phyloP scores from a whole-genome alignment of 129 eudicot genomes.

The Chrysanthemum makinoi region DNA sequence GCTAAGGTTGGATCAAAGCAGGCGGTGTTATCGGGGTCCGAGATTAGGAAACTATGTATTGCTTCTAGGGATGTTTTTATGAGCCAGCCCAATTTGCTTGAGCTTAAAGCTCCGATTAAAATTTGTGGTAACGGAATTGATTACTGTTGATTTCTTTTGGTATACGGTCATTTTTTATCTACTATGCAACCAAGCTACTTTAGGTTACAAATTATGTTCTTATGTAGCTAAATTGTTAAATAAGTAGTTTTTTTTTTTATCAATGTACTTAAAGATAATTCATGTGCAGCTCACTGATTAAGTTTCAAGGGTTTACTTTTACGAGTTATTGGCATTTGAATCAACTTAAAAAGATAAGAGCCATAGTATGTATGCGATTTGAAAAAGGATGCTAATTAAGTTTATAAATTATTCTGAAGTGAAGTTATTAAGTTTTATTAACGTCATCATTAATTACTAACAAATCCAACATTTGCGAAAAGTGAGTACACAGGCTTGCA shows the following conservation, averaged over 20 bases:
- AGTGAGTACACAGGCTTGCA: not conserved
- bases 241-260: not conserved
- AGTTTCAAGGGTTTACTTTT: not conserved
- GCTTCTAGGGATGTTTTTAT: slow-evolving; percentile 46
- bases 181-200: too few relatives aligned
- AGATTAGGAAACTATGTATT: slow-evolving; percentile 46
- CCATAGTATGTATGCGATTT: not conserved
- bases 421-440: not conserved
- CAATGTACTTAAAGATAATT: not conserved
- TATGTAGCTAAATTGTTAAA: not conserved
- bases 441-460: too few relatives aligned
- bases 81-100: slow-evolving; percentile 58
- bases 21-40: slow-evolving; percentile 40
- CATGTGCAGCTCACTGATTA: not conserved
- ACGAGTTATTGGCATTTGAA: too few relatives aligned
- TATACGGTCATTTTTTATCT: not conserved
- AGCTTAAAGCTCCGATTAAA: slow-evolving; percentile 66
- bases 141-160: not conserved
- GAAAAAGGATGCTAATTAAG: not conserved
- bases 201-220: not conserved
- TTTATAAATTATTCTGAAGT: not conserved
- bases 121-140: slow-evolving; percentile 43
- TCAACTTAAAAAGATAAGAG: too few relatives aligned
- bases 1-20: slow-evolving; percentile 45
- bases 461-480: not conserved